Percentiles rank a stretch among this genome's conserved stretches.
Evolutionary conservation across 108 stramenopile genomes (phyloP).

Genomic region (Mediolabrus comicus): DNA sequence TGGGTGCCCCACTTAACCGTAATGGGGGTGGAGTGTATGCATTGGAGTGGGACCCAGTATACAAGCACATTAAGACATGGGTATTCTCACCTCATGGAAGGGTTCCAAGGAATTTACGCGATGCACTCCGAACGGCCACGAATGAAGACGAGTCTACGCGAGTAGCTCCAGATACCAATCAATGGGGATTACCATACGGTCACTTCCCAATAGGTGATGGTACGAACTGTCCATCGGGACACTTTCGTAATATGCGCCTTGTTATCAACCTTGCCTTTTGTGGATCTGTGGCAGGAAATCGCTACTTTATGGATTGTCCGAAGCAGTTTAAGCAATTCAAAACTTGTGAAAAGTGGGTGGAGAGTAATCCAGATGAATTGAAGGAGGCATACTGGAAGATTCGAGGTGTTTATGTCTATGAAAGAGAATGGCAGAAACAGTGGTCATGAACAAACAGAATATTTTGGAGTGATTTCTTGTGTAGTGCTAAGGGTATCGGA

Average conservation of each 20-base stretch:
- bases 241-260: slow-evolving; percentile 86
- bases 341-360: slow-evolving; percentile 75
- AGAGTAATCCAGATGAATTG: slow-evolving; percentile 72
- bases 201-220: slow-evolving; percentile 81
- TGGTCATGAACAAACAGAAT: slow-evolving; percentile 10
- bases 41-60: slow-evolving; percentile 87
- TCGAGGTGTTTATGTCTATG: slow-evolving; percentile 85
- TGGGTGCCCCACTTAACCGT: slow-evolving; percentile 79
- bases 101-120: slow-evolving; percentile 74
- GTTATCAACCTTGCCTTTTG: slow-evolving; percentile 90
- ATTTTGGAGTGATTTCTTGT: background rate
- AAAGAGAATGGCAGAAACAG: slow-evolving; percentile 65
- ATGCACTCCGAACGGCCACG: slow-evolving; percentile 69
- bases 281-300: slow-evolving; percentile 82
- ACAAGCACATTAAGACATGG: slow-evolving; percentile 83
- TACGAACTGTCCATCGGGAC: slow-evolving; percentile 67
- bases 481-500: too few relatives aligned
- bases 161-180: slow-evolving; percentile 79
- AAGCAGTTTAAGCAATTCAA: slow-evolving; percentile 60
- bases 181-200: slow-evolving; percentile 85
- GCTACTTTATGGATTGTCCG: slow-evolving; percentile 84
- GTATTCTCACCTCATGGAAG: slow-evolving; percentile 77
- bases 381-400: slow-evolving; percentile 91
- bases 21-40: slow-evolving; percentile 87
- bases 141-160: slow-evolving; percentile 33